Evolutionary conservation across 2,329 filamentous ascomycete species (phyloP), one percentile per base, ranked within the genome.

Genomic region (Cytospora chrysosperma): DNA sequence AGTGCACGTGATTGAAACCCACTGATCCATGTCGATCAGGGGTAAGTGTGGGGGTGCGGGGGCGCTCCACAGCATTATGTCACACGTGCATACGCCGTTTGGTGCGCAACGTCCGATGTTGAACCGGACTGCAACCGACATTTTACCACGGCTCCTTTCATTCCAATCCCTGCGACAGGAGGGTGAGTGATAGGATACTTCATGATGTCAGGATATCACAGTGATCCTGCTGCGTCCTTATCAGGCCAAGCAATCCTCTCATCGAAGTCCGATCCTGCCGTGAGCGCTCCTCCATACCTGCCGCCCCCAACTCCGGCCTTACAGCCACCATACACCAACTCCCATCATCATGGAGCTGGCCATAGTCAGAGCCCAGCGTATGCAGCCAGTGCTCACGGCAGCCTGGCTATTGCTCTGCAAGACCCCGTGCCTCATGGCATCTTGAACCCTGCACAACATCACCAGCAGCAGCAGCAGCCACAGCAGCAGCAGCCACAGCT

Each of bases 151-250:
- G 50, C 53, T 32, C 47, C 52, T 30, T 49, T 61, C 19, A n/a
- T 21, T 49, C 28, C 21, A 43, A 19, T 28, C 40, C 62, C 63
- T 53, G 50, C 43, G 52, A 32, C 27, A 53, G 50, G n/a, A 37
- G 49, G 15, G 56, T 49, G 13, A 32, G 51, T 47, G 53, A 59
- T 54, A 34, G 30, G 32, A 63, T 59, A 53, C 30, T 40, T 50
- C 50, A 61, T 62, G 59, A 65, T 65, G 63, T 65, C 63, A 62
- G 63, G 59, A 49, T 59, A 58, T 28, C 59, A 58, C 56, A 59
- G 59, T 13, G 30, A 32, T 51, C 55, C 53, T 59, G 54, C 55
- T 37, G 59, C n/a, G n/a, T 47, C 43, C n/a, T 12, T 61, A 49
- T 61, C 59, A 27, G 59, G 59, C 49, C 55, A 51, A 61, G 59